These are phyloP conservation scores for Rostrohypoxylon terebratum DNA, from an alignment of 495 filamentous ascomycete species.

Conservation along the genomic window DNA sequence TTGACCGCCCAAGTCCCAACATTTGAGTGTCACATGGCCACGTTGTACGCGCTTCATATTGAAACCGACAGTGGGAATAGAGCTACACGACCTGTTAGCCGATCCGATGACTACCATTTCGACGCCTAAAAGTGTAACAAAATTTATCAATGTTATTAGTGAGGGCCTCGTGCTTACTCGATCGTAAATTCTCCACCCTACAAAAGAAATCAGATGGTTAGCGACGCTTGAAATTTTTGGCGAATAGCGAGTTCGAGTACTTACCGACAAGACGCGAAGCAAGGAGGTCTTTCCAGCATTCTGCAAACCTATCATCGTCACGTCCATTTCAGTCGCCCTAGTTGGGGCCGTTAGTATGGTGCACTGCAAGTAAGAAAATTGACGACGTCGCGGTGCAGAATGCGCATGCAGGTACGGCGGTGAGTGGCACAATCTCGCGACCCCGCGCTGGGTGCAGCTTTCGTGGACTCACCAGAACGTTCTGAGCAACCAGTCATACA, in stretches of 20 bases:
- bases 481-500: conserved; percentile 98
- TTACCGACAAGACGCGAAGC: conserved; percentile 92
- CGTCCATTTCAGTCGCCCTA: conserved; percentile 99
- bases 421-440: conserved; percentile 32
- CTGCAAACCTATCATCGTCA: conserved; percentile 98
- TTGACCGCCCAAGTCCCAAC: conserved; percentile 98
- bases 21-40: conserved; percentile 98
- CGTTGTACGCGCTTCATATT: conserved; percentile 99
- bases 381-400: conserved; percentile 35
- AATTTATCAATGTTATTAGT: conserved; percentile 16
- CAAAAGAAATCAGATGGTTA: conserved; percentile 38
- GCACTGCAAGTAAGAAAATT: conserved; percentile 24
- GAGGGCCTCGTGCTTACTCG: conserved; percentile 77
- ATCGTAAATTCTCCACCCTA: conserved; percentile 98
- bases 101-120: conserved; percentile 50
- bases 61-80: conserved; percentile 98
- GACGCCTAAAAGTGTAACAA: conserved; percentile 27
- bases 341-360: conserved; percentile 45
- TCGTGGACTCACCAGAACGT: conserved; percentile 89
- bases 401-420: conserved; percentile 45
- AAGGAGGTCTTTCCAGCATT: conserved; percentile 98
- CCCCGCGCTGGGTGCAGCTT: conserved; percentile 41
- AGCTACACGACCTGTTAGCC: conserved; percentile 70
- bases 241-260: conserved; percentile 49
- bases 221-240: conserved; percentile 28